These are phyloP conservation scores for Scleromitrula shiraiana DNA, from an alignment of 2,329 filamentous ascomycete species.

Conservation along the genomic window DNA sequence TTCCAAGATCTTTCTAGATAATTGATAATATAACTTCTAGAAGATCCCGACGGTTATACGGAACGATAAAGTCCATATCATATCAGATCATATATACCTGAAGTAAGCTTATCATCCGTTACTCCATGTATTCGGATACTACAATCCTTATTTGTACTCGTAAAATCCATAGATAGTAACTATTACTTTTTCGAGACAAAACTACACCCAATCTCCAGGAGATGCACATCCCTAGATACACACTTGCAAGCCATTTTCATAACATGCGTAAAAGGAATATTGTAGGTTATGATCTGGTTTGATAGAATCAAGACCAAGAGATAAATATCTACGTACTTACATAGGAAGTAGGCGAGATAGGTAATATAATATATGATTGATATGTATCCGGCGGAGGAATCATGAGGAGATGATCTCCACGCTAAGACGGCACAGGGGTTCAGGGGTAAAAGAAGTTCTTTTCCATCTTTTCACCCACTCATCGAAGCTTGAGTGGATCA, in stretches of 20 bases:
- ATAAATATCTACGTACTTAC: too few species aligned
- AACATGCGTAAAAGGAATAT: too few species aligned
- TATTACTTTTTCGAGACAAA: too few species aligned
- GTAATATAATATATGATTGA: neutral
- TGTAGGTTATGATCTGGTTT: too few species aligned
- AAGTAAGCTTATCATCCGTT: conserved; percentile 1
- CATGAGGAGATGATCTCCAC: conserved; percentile 4
- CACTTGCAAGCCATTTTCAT: too few species aligned
- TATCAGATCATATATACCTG: too few species aligned
- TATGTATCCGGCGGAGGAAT: conserved; percentile 4
- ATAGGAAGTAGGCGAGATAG: too few species aligned
- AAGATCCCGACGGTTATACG: neutral
- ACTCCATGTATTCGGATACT: too few species aligned
- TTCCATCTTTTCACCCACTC: neutral
- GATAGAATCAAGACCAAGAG: neutral
- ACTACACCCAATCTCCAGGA: too few species aligned
- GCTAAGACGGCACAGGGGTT: conserved; percentile 6
- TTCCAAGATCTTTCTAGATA: neutral
- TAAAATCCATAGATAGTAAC: too few species aligned
- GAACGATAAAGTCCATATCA: neutral
- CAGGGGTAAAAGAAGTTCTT: neutral
- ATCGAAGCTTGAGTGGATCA: conserved; percentile 5
- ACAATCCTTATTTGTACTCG: too few species aligned
- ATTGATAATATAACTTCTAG: conserved; percentile 2
- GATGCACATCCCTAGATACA: too few species aligned